phyloP scores from a whole-genome alignment of 352 stramenopile species.

The Globisporangium nodosum region DNA sequence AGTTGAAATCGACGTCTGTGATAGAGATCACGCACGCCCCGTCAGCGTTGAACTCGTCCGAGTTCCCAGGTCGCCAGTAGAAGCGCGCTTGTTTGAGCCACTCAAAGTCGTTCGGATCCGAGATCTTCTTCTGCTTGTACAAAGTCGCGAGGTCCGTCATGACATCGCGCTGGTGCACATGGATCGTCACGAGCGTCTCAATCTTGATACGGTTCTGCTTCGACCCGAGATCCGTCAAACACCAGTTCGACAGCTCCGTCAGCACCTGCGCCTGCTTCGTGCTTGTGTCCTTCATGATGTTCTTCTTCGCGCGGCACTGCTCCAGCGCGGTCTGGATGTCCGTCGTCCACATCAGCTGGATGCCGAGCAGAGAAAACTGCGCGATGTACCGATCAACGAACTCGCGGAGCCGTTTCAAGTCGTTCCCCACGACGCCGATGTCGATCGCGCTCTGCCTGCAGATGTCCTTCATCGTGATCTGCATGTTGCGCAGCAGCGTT shows the following conservation, averaged over 20 bases:
- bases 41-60: constrained; percentile 93
- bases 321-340: constrained; percentile 94
- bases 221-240: constrained; percentile 93
- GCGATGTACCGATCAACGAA: constrained; percentile 95
- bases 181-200: constrained; percentile 97
- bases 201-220: constrained; percentile 98
- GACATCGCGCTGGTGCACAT: constrained; percentile 98
- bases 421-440: constrained; percentile 89
- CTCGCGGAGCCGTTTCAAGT: constrained; percentile 88
- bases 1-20: constrained; percentile 98
- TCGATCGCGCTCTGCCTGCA: constrained; percentile 91
- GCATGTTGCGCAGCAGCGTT: constrained; percentile 93
- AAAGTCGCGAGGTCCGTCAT: constrained; percentile 92
- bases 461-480: constrained; percentile 97
- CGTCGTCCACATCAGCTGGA: constrained; percentile 97
- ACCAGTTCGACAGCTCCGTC: constrained; percentile 94
- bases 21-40: constrained; percentile 96
- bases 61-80: constrained; percentile 94
- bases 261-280: constrained; percentile 92
- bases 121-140: constrained; percentile 96
- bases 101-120: constrained; percentile 97
- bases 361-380: constrained; percentile 94
- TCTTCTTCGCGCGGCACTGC: constrained; percentile 94
- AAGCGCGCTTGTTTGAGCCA: constrained; percentile 99
- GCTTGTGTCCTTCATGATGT: constrained; percentile 97